These are phyloP conservation scores for Royoungia palumana DNA, from an alignment of 768 basidiomycete genomes.

Conservation along the genomic window DNA sequence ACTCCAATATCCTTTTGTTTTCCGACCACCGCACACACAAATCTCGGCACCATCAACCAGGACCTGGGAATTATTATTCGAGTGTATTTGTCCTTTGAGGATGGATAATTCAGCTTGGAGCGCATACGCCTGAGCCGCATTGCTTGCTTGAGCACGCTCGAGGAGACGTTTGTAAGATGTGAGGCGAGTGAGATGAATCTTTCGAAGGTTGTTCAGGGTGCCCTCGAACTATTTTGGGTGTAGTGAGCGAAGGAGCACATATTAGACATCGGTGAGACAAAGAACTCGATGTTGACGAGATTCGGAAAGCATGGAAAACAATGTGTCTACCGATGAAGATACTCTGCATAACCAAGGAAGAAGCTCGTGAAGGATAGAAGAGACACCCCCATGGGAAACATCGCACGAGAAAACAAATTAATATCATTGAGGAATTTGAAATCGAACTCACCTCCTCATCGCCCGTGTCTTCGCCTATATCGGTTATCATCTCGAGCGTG, in stretches of 20 bases:
- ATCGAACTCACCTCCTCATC: constrained; percentile 61
- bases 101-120: constrained; percentile 77
- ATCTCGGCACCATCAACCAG: constrained; percentile 27
- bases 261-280: background rate
- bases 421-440: background rate
- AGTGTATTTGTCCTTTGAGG: constrained; percentile 46
- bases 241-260: constrained; percentile 1
- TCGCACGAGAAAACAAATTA: background rate
- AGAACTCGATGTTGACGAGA: background rate
- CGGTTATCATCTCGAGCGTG: constrained; percentile 70
- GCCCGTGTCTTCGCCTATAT: constrained; percentile 52
- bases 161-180: constrained; percentile 75
- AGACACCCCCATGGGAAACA: background rate
- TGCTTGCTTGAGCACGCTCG: constrained; percentile 73
- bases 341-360: background rate
- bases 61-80: constrained; percentile 7
- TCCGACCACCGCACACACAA: constrained; percentile 59
- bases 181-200: constrained; percentile 52
- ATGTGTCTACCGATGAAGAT: background rate
- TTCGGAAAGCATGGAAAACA: background rate
- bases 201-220: constrained; percentile 39
- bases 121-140: constrained; percentile 81
- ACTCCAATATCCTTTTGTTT: constrained; percentile 67
- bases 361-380: constrained; percentile 1
- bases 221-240: constrained; percentile 38